Evolutionary conservation across 768 basidiomycete genomes (phyloP), one percentile per base, ranked within the genome.

Genomic region (Obba rivulosa): DNA sequence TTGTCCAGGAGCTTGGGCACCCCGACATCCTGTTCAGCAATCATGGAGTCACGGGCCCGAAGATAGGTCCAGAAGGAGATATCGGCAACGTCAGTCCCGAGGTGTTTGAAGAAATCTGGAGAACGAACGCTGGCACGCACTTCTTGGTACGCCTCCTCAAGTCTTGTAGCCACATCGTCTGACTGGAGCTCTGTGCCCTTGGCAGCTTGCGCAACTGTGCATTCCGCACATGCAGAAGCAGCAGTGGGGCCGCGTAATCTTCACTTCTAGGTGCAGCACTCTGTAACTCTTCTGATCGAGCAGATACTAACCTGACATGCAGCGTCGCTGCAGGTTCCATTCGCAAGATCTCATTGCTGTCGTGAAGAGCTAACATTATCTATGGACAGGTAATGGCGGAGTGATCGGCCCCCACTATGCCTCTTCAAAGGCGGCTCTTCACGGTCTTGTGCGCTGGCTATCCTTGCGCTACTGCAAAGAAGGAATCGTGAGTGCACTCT

Each of bases 391-490:
- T 2, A 75, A 69, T 20, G 78, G 77, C 9, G 78, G 78, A 1
- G 73, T 79, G 2, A 66, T 80, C 39, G 78, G 78, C 0, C 77
- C 78, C 0, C 78, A 80, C 49, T 79, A 80, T 46, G 76, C 78
- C 5, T 78, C 76, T 1, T 77, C 77, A 0, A 80, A 80, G 51
- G 71, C 76, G 2, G 78, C 77, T 1, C 53, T 78, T 50, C 77
- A 79, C 52, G 78, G 78, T 0, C 64, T 79, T 4, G 61, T 78
- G 31, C 78, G 78, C 51, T 79, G 78, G 78, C 61, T 78, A 16
- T 72, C 77, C 8, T 62, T 60, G 41, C 65, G 76, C 31, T 75
- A 79, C 52, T 71, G 72, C 16, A 73, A 74, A 51, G 71, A 73
- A 11, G 77, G 77, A 11, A 68, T 80, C 41, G 78, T 78, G 54